Percentiles rank a stretch among this genome's conserved stretches.
These are phyloP conservation scores for Solanum hybrid DNA, from an alignment of 305 asterid species.

Conservation along the genomic window DNA sequence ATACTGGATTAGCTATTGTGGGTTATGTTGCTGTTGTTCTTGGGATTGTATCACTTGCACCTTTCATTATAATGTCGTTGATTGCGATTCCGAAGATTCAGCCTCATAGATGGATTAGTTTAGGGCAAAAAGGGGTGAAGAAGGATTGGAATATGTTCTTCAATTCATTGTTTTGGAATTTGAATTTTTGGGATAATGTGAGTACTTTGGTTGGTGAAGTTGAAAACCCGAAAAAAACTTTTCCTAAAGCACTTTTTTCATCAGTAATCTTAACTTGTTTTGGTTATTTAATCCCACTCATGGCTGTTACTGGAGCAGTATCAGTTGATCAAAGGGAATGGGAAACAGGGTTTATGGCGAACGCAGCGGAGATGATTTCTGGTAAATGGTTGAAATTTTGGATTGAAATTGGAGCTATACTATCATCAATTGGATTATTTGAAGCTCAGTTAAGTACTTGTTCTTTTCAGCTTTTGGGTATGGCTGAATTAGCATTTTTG, in stretches of 20 bases:
- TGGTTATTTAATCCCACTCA: constrained; percentile 38
- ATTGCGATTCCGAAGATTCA: constrained; percentile 41
- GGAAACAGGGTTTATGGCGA: constrained; percentile 27
- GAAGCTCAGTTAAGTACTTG: constrained; percentile 47
- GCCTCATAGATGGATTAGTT: constrained; percentile 10
- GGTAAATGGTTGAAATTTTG: constrained; percentile 48
- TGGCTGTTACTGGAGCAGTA: constrained; percentile 35
- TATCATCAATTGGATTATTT: constrained; percentile 33
- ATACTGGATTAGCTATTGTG: constrained; percentile 48
- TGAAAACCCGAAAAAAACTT: constrained; percentile 36
- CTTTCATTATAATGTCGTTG: constrained; percentile 39
- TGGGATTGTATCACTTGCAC: constrained; percentile 49
- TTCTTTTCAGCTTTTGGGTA: constrained; percentile 32
- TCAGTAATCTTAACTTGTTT: constrained; percentile 45
- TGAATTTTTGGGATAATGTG: constrained; percentile 45
- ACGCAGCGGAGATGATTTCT: constrained; percentile 19
- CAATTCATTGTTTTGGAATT: constrained; percentile 8
- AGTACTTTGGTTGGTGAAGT: constrained; percentile 52
- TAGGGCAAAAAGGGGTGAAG: constrained; percentile 31
- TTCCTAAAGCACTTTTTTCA: constrained; percentile 28
- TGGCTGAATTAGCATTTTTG: constrained; percentile 17
- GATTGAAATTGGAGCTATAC: constrained; percentile 34
- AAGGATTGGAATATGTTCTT: constrained; percentile 17
- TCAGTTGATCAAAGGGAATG: constrained; percentile 32
- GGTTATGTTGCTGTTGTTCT: constrained; percentile 36